A percentile compares a stretch with the other conserved stretches of the same genome.
Evolutionary conservation across 768 basidiomycete genomes (phyloP).

Genomic region (Pisolithus marmoratus): DNA sequence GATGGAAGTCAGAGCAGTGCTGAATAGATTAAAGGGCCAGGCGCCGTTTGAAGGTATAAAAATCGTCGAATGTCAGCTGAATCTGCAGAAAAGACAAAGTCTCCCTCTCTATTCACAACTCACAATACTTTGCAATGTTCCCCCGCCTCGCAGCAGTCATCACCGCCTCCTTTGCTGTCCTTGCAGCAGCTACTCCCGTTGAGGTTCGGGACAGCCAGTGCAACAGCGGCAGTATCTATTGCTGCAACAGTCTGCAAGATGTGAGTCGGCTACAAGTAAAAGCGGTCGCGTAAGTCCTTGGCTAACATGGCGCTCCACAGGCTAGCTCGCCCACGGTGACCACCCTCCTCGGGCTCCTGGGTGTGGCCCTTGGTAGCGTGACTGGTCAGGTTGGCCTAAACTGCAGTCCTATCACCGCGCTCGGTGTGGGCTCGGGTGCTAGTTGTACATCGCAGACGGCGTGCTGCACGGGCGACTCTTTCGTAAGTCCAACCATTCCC

Average conservation of each 20-base stretch:
- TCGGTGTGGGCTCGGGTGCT: constrained; percentile 15
- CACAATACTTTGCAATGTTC: not conserved
- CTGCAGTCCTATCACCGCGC: constrained; percentile 19
- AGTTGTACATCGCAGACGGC: constrained; percentile 1
- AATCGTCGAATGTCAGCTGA: too few species aligned
- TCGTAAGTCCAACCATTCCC: not conserved
- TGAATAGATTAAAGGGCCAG: too few species aligned
- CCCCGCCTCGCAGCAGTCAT: not conserved
- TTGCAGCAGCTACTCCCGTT: not conserved
- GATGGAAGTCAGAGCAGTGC: too few species aligned
- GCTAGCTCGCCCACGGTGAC: constrained; percentile 5
- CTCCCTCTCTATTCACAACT: too few species aligned
- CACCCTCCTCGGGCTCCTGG: constrained; percentile 9
- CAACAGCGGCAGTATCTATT: constrained; percentile 25
- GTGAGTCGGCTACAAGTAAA: not conserved
- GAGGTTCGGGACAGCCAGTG: constrained; percentile 6
- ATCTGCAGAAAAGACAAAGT: too few species aligned
- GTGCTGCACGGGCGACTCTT: not conserved
- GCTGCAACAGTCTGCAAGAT: constrained; percentile 16
- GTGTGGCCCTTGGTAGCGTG: constrained; percentile 15
- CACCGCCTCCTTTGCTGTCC: not conserved
- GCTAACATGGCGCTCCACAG: not conserved
- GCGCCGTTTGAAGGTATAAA: too few species aligned
- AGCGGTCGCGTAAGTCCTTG: not conserved
- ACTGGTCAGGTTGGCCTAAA: constrained; percentile 15